Conservation (phyloP, 306 rosid species). For the Ammopiptanthus mongolicus region DNA sequence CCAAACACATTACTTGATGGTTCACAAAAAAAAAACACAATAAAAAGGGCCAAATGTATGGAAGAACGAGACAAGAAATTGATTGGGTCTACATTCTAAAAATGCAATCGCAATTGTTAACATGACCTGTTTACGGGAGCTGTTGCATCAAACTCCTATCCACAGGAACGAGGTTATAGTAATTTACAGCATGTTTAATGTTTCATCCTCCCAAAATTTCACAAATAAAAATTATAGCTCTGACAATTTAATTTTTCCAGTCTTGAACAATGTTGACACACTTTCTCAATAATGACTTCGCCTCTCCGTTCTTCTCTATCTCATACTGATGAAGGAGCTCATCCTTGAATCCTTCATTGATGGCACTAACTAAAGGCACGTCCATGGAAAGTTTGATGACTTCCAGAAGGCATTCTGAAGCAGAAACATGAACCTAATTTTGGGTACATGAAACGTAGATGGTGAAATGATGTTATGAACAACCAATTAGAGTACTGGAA, state of each 20-base stretch:
- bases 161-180: neutral
- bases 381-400: constrained; percentile 39
- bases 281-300: constrained; percentile 53
- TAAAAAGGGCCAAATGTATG: no score
- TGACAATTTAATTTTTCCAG: constrained; percentile 24
- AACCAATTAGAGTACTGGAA: neutral
- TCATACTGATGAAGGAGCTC: constrained; percentile 63
- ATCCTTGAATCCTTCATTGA: constrained; percentile 35
- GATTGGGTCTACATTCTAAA: no score
- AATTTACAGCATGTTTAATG: neutral
- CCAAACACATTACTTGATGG: no score
- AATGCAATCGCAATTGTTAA: neutral
- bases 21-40: no score
- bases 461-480: neutral
- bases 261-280: constrained; percentile 53
- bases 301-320: constrained; percentile 75
- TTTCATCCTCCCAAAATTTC: neutral
- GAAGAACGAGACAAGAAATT: no score
- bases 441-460: neutral
- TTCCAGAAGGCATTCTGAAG: constrained; percentile 77
- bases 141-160: neutral
- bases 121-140: neutral
- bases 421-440: constrained; percentile 77
- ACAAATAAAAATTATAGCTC: neutral
- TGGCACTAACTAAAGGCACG: constrained; percentile 25